Evolutionary conservation across 75 land plant species (phyloP), one percentile per base, ranked within the genome.

Genomic region (Picea sitchensis): DNA sequence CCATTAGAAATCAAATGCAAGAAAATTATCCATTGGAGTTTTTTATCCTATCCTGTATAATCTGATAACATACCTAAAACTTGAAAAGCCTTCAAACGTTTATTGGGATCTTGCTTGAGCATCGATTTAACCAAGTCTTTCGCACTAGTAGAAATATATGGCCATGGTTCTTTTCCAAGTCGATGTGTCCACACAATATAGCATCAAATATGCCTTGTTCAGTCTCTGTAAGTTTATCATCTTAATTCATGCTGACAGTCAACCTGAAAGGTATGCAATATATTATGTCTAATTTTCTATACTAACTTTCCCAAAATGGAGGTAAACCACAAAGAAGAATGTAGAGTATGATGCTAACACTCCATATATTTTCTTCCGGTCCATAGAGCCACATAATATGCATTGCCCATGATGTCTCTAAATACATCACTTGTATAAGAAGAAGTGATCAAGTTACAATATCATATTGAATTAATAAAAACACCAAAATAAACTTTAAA

Each of bases 201-300:
- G 95, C 91, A 82, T 92, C 91, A 82, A 94, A 94, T 69, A 94
- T 94, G 30, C 91, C 96, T 61, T 83, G 89, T 87, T 94, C 96
- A 0, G 89, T 90, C 78, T 94, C 96, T 88, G 91, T 59, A n/a
- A 64, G 26, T 18, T 64, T 64, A n/a, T n/a, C 20, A 64, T 64
- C 4, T 13, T 14, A 64, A 3, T 4, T n/a, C 21, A 26, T 7
- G 8, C 2, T n/a, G 20, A 3, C 1, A 64, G 20, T n/a, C 20
- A n/a, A 26, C 21, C 8, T 18, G 26, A 26, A 18, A 64, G 8
- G 8, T 15, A 15, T 64, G 65, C 21, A 65, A 54, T 5, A 18
- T 77, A 20, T 64, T 82, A 9, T 47, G 8, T 47, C 5, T 26
- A 26, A 26, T 26, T 26, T 26, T 26, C 26, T 26, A 26, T n/a